phyloP scores from a whole-genome alignment of 2,329 filamentous ascomycete species.

The Aspergillus luchuensis region DNA sequence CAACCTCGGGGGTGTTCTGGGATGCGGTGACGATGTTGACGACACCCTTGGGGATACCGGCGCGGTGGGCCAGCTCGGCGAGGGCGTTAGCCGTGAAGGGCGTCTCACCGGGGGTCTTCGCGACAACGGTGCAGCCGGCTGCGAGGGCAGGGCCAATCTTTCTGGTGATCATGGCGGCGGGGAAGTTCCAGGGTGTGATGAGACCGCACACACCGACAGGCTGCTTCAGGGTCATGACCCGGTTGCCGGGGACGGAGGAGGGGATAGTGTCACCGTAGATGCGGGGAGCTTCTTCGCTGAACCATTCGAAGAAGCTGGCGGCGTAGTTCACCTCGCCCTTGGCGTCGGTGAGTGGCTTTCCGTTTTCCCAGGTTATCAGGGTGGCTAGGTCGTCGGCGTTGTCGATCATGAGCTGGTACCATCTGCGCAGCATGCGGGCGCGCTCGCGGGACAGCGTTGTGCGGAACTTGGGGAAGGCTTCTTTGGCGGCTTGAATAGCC shows the following conservation, averaged over 20 bases:
- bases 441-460: constrained; percentile 64
- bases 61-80: constrained; percentile 80
- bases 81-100: constrained; percentile 87
- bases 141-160: constrained; percentile 67
- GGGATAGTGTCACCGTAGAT: constrained; percentile 64
- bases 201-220: constrained; percentile 68
- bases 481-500: constrained; percentile 80
- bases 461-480: constrained; percentile 65
- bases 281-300: constrained; percentile 62
- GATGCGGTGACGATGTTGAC: constrained; percentile 84
- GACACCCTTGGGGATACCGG: constrained; percentile 86
- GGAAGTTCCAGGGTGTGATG: constrained; percentile 70
- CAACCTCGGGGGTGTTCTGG: constrained; percentile 77
- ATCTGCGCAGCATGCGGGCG: constrained; percentile 63
- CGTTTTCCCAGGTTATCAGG: constrained; percentile 70
- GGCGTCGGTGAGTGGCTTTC: constrained; percentile 64
- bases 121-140: constrained; percentile 92
- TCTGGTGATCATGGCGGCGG: constrained; percentile 56
- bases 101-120: constrained; percentile 88
- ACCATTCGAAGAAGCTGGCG: constrained; percentile 64
- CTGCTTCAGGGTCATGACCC: constrained; percentile 65
- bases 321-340: constrained; percentile 62
- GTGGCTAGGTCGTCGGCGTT: constrained; percentile 67
- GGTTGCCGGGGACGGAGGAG: constrained; percentile 59
- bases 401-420: constrained; percentile 67